Conservation (phyloP, 2,329 filamentous ascomycete species). For the Sclerotinia minor region DNA sequence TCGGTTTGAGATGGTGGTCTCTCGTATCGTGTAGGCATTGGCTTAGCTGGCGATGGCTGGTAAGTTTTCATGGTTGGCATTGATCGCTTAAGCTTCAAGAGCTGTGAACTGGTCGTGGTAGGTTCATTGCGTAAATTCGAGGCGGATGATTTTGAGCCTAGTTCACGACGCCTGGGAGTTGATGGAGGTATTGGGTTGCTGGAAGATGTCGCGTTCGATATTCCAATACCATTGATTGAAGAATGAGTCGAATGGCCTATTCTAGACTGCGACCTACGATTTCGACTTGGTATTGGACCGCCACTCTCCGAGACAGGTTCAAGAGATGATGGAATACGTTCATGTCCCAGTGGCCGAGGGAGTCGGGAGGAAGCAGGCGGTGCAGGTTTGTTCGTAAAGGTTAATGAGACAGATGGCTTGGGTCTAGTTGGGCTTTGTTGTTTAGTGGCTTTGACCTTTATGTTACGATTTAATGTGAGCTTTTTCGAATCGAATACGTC, state of each 20-base stretch:
- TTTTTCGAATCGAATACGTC: constrained; percentile 80
- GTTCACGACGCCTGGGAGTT: constrained; percentile 61
- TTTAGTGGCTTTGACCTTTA: constrained; percentile 77
- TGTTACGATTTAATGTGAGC: constrained; percentile 83
- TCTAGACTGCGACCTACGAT: constrained; percentile 65
- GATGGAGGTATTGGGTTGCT: constrained; percentile 54
- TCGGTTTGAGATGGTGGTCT: constrained; percentile 62
- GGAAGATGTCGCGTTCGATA: constrained; percentile 60
- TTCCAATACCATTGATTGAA: constrained; percentile 63
- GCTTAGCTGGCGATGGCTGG: constrained; percentile 53
- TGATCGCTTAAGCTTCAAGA: constrained; percentile 65
- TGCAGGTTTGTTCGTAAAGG: constrained; percentile 80
- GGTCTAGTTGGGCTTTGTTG: constrained; percentile 69
- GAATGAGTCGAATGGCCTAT: constrained; percentile 69
- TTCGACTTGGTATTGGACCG: constrained; percentile 62
- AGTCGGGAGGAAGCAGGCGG: constrained; percentile 64
- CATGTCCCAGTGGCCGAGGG: constrained; percentile 72
- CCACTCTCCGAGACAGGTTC: constrained; percentile 92
- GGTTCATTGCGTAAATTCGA: constrained; percentile 58
- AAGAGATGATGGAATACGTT: constrained; percentile 72
- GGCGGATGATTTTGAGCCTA: constrained; percentile 56
- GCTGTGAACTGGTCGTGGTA: constrained; percentile 65
- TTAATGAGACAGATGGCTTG: constrained; percentile 79
- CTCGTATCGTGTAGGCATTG: constrained; percentile 51
- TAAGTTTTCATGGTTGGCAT: constrained; percentile 58